Conservation (phyloP, 257 asterid species). For the Marsdenia floribunda region DNA sequence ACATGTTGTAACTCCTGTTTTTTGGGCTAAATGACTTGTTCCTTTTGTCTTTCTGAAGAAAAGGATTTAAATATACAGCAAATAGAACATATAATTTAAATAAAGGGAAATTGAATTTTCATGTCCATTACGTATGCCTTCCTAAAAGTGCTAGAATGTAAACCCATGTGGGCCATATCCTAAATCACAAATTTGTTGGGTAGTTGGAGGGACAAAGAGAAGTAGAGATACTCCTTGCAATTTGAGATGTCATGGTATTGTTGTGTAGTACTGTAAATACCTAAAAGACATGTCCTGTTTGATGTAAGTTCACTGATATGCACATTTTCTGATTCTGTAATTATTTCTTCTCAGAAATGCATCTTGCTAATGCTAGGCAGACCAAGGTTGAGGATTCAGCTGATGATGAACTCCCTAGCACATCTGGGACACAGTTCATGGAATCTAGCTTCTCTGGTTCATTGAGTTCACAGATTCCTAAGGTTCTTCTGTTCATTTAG, state of each 20-base stretch:
- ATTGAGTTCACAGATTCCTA: conserved; percentile 40
- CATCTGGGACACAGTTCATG: conserved; percentile 62
- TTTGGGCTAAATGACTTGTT: neutral
- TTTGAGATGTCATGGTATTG: neutral
- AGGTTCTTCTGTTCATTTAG: conserved; percentile 36
- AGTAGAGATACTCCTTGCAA: neutral
- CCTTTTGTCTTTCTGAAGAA: neutral
- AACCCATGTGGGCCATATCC: neutral
- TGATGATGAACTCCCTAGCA: conserved; percentile 75
- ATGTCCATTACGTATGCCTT: neutral
- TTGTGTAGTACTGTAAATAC: neutral
- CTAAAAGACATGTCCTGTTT: neutral
- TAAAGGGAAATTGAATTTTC: neutral
- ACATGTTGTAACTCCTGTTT: neutral
- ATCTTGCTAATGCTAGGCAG: conserved; percentile 74
- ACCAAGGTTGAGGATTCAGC: conserved; percentile 51
- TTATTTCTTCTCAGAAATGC: conserved; percentile 55
- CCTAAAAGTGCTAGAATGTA: neutral
- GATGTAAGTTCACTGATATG: neutral
- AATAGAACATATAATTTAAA: neutral
- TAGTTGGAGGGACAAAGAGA: neutral
- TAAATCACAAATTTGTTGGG: neutral
- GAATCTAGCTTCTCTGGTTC: conserved; percentile 45
- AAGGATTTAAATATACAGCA: neutral
- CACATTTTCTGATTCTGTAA: conserved; percentile 16